phyloP scores from a whole-genome alignment of 2,329 filamentous ascomycete species.

The Tolypocladium sp. region DNA sequence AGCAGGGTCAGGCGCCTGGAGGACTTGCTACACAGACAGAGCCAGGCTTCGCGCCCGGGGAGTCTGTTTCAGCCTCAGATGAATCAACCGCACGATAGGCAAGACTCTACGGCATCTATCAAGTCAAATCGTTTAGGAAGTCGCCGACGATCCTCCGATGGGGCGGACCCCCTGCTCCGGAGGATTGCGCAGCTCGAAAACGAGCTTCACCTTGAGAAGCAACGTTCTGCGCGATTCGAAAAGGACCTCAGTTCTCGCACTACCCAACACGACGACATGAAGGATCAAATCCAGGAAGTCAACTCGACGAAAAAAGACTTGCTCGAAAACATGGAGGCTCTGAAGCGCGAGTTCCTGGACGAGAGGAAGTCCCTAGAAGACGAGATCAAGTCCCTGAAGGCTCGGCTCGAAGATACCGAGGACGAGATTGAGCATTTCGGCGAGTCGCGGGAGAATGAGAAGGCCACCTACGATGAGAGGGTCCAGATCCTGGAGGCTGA shows the following conservation, averaged over 20 bases:
- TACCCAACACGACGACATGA: slow-evolving; percentile 51
- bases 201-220: slow-evolving; percentile 66
- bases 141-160: slow-evolving; percentile 36
- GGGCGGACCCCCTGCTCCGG: slow-evolving; percentile 34
- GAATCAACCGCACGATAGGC: slow-evolving; percentile 37
- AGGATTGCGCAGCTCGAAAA: slow-evolving; percentile 60
- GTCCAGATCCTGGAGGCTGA: slow-evolving; percentile 62
- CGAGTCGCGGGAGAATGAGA: slow-evolving; percentile 77
- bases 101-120: slow-evolving; percentile 39
- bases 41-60: slow-evolving; percentile 45
- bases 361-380: slow-evolving; percentile 77
- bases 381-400: slow-evolving; percentile 68
- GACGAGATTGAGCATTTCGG: slow-evolving; percentile 82
- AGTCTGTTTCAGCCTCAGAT: slow-evolving; percentile 44
- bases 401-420: slow-evolving; percentile 78
- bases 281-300: slow-evolving; percentile 69
- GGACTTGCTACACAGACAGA: slow-evolving; percentile 82
- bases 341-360: slow-evolving; percentile 78
- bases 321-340: slow-evolving; percentile 86
- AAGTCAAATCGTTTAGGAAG: slow-evolving; percentile 35
- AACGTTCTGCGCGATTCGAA: slow-evolving; percentile 56
- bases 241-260: slow-evolving; percentile 55
- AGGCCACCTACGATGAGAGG: slow-evolving; percentile 58
- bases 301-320: slow-evolving; percentile 91
- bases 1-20: slow-evolving; percentile 87